Evolutionary conservation across 176 grass and related monocot species (phyloP).

Genomic region (Lolium multiflorum): DNA sequence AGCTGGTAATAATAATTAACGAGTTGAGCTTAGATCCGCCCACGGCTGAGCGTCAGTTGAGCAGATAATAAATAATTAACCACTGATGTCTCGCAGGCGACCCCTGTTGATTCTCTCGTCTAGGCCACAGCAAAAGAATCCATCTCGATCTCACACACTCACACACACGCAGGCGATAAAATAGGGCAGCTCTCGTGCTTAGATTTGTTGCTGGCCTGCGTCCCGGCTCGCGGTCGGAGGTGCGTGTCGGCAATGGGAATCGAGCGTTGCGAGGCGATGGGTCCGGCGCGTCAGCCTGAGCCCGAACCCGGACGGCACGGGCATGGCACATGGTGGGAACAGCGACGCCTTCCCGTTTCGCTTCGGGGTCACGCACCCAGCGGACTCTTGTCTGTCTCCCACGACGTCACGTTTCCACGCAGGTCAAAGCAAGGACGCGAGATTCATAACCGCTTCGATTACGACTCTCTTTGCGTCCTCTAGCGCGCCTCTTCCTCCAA

Average conservation of each 20-base stretch:
- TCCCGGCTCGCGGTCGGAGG: not conserved
- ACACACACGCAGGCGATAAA: not conserved
- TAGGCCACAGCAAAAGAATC: not conserved
- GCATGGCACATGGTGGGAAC: not conserved
- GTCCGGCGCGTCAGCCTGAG: too few relatives aligned
- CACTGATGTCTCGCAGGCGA: not conserved
- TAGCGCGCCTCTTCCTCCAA: not conserved
- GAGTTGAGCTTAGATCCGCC: too few relatives aligned
- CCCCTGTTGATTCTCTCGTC: not conserved
- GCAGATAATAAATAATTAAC: too few relatives aligned
- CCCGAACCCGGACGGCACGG: not conserved
- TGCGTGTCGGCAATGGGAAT: not conserved
- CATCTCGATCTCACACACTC: not conserved
- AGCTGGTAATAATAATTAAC: too few relatives aligned
- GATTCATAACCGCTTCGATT: not conserved
- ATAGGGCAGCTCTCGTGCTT: not conserved
- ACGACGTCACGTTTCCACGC: not conserved
- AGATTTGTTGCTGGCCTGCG: not conserved
- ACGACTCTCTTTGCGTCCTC: not conserved
- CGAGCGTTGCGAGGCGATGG: not conserved
- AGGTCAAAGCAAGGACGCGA: slow-evolving; percentile 8
- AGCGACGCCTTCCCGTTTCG: not conserved
- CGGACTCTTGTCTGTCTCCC: slow-evolving; percentile 9
- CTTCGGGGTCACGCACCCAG: slow-evolving; percentile 25
- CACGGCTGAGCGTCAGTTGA: too few relatives aligned